Evolutionary conservation across 1,284 basidiomycete genomes (phyloP).

Genomic region (Lentinus polychrous): DNA sequence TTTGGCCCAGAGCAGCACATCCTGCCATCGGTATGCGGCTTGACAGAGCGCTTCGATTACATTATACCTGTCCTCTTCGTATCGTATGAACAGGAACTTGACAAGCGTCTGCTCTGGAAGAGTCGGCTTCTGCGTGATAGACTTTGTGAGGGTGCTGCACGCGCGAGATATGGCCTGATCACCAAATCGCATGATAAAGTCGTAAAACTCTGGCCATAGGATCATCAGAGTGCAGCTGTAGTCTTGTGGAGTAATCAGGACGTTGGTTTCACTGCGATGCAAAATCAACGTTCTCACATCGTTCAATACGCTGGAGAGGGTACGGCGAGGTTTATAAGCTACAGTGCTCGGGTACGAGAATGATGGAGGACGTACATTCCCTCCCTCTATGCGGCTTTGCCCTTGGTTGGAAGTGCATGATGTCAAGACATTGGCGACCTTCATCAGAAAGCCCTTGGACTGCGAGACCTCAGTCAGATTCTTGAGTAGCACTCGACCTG

Average conservation of each 20-base stretch:
- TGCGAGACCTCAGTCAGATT: background rate
- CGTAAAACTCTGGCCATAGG: background rate
- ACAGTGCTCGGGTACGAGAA: too few relatives aligned
- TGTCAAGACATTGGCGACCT: too few relatives aligned
- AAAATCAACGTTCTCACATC: background rate
- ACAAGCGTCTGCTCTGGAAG: background rate
- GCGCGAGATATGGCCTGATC: background rate
- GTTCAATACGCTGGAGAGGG: background rate
- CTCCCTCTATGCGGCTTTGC: background rate
- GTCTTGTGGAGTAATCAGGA: background rate
- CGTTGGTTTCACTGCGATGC: background rate
- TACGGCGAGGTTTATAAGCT: background rate
- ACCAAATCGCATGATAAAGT: background rate
- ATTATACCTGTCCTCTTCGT: background rate
- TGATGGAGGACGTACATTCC: background rate
- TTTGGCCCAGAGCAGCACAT: background rate
- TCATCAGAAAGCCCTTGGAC: too few relatives aligned
- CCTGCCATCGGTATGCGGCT: background rate
- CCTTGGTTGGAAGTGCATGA: background rate
- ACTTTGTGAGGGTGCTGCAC: background rate
- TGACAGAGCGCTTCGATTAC: background rate
- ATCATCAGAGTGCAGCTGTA: background rate
- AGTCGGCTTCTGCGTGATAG: background rate
- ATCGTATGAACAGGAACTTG: background rate
- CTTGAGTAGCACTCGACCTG: background rate